Percentiles rank a stretch among this genome's conserved stretches.
Conservation (phyloP, 768 basidiomycete genomes). For the Tephrocybe sp. region DNA sequence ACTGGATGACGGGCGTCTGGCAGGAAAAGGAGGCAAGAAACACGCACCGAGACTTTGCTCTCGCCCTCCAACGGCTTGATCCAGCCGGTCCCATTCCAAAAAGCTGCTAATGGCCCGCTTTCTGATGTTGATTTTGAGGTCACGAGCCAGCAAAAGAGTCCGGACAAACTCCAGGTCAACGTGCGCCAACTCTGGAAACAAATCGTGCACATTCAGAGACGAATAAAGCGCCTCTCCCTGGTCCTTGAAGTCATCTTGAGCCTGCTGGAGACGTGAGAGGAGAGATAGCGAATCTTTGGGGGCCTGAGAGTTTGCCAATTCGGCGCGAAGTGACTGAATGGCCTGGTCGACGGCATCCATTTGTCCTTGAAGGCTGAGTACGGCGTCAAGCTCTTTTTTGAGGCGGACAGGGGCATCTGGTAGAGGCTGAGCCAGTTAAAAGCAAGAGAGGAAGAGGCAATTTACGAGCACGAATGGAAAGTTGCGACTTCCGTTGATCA, state of each 20-base stretch:
- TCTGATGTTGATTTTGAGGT: not conserved
- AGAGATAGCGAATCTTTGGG: conserved; percentile 4
- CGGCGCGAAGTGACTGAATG: conserved; percentile 19
- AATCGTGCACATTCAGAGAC: not conserved
- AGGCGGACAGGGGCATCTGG: not conserved
- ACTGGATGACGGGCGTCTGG: not conserved
- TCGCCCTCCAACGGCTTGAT: not conserved
- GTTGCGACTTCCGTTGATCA: conserved; percentile 27
- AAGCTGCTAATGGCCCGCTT: not conserved
- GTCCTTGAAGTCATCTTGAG: conserved; percentile 11
- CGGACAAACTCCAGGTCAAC: not conserved
- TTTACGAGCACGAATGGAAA: conserved; percentile 13
- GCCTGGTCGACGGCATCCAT: not conserved
- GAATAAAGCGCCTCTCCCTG: not conserved
- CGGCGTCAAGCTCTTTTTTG: not conserved
- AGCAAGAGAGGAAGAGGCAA: not conserved
- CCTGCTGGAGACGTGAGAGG: conserved; percentile 21
- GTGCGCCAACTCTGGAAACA: not conserved
- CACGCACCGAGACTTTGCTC: not conserved
- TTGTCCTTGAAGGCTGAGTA: not conserved
- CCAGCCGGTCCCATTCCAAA: not conserved
- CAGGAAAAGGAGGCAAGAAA: conserved; percentile 4
- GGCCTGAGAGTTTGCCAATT: not conserved
- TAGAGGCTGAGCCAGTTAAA: not conserved
- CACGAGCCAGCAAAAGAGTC: not conserved